A percentile compares a stretch with the other conserved stretches of the same genome.
phyloP scores from a whole-genome alignment of 495 filamentous ascomycete genomes.

The Podospora tetraspora region DNA sequence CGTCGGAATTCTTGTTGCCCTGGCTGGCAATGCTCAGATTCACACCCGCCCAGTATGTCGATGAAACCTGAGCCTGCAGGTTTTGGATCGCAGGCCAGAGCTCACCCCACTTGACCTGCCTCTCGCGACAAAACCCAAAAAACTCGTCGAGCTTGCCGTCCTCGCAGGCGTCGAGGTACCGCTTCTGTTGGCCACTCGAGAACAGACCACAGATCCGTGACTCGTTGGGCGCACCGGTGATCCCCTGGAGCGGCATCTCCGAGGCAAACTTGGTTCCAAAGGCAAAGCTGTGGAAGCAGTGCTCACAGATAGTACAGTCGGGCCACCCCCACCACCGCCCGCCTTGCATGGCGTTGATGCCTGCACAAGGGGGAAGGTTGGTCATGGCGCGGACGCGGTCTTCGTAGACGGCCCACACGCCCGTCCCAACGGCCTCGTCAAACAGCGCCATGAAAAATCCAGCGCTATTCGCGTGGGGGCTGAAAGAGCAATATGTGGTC shows the following conservation, averaged over 20 bases:
- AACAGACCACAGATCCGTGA: neutral
- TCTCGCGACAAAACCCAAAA: neutral
- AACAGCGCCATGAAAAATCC: neutral
- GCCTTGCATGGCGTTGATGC: slow-evolving; percentile 7
- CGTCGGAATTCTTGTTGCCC: neutral
- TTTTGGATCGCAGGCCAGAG: slow-evolving; percentile 4
- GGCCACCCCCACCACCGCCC: slow-evolving; percentile 8
- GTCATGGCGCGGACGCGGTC: neutral
- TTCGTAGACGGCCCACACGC: slow-evolving; percentile 4
- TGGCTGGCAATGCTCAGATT: neutral
- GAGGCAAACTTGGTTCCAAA: neutral
- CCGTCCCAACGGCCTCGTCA: neutral
- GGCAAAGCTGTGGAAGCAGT: neutral
- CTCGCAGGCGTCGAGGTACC: slow-evolving; percentile 1
- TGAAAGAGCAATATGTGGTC: neutral
- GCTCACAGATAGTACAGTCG: slow-evolving; percentile 4
- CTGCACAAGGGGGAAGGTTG: neutral
- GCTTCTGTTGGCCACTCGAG: neutral
- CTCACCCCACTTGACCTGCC: neutral
- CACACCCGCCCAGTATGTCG: slow-evolving; percentile 3
- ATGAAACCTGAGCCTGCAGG: neutral
- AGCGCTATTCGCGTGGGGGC: neutral
- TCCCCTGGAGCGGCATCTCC: slow-evolving; percentile 2
- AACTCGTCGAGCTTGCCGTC: neutral
- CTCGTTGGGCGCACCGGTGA: neutral